Base-by-base conservation (phyloP, 2,329 filamentous ascomycete genomes). In the Colletotrichum truncatum region DNA sequence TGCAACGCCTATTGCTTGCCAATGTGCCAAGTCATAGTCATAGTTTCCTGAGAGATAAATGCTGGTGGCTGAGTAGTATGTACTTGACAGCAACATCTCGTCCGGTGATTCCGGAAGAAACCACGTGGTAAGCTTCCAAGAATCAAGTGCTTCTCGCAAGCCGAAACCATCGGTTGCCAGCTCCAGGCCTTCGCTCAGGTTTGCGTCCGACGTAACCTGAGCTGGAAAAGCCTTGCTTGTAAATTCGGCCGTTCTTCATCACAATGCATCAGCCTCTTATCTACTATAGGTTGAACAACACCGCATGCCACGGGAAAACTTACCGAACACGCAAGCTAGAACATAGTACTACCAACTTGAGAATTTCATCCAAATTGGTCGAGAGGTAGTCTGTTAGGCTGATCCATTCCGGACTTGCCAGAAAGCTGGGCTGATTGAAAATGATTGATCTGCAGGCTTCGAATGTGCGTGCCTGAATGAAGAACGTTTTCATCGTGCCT, bases 1-100 rank as follows among this genome's bases (percentile, higher is more conserved):
- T 0, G 48, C 4, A 4, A 76, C 64, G 1, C 54, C 70, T 9
- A 73, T 64, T 0, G 41, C 45, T 0, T 71, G 64, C 77, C 77
- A 79, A 16, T 72, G 67, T 7, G 49, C 21, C 2, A 75, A 70
- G 9, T 78, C 75, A 12, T 78, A 78, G 62, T 78, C 77, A 30
- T 76, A 79, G 3, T 75, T 70, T 0, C 77, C 77, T 0, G 77
- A 79, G 4, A 79, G 71, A 32, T 78, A 78, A 6, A 78, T 76
- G 46, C 76, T 77, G 2, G 72, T 76, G 5, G 77, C 74, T 0
- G 77, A 70, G 23, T 70, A 72, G 58, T 74, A 78, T 3, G 72
- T 23, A 0, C 26, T 59, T 0, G 72, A 67, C 3, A 79, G 52
- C 0, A 70, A 32, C 7, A 57, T 53, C 34, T 75, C 73, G 2